These are phyloP conservation scores for Chalara sp. DNA, from an alignment of 2,329 filamentous ascomycete species.

Conservation along the genomic window DNA sequence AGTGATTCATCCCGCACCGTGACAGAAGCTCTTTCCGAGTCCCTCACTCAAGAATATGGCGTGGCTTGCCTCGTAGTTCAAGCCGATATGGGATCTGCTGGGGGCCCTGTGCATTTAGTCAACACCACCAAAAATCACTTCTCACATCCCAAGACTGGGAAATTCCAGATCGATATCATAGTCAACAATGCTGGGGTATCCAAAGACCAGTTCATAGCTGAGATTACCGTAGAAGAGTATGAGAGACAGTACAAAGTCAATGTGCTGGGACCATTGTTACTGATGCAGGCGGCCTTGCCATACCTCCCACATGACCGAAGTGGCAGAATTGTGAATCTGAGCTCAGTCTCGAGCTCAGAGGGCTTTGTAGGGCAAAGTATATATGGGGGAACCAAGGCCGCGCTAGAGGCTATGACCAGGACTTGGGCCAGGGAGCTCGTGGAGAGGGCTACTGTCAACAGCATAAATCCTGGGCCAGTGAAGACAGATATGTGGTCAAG, in stretches of 20 bases:
- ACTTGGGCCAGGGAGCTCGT: slow-evolving; percentile 58
- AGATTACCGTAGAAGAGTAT: slow-evolving; percentile 61
- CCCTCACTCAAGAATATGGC: slow-evolving; percentile 49
- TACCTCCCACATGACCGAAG: slow-evolving; percentile 64
- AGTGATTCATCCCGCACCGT: slow-evolving; percentile 49
- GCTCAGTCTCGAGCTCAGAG: slow-evolving; percentile 48
- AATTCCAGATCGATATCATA: slow-evolving; percentile 71
- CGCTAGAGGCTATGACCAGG: slow-evolving; percentile 62
- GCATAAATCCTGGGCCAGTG: slow-evolving; percentile 60
- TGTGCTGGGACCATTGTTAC: slow-evolving; percentile 71
- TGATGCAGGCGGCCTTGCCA: slow-evolving; percentile 65
- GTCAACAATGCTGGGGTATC: slow-evolving; percentile 79
- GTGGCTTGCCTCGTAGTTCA: slow-evolving; percentile 58
- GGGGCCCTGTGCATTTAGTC: slow-evolving; percentile 54
- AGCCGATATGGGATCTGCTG: slow-evolving; percentile 61
- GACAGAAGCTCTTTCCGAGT: slow-evolving; percentile 45
- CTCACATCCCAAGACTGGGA: slow-evolving; percentile 34
- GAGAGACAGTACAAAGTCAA: slow-evolving; percentile 70
- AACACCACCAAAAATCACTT: slow-evolving; percentile 52
- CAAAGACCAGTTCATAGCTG: slow-evolving; percentile 57
- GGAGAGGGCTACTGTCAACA: slow-evolving; percentile 57
- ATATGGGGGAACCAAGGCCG: slow-evolving; percentile 61
- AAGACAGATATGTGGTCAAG: slow-evolving; percentile 59
- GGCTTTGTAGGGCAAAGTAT: slow-evolving; percentile 53
- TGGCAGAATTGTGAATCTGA: slow-evolving; percentile 57